Percentiles rank a stretch among this genome's conserved stretches.
Evolutionary conservation across 108 stramenopile species (phyloP).

Genomic region (Pseudonitzschia multiseries): DNA sequence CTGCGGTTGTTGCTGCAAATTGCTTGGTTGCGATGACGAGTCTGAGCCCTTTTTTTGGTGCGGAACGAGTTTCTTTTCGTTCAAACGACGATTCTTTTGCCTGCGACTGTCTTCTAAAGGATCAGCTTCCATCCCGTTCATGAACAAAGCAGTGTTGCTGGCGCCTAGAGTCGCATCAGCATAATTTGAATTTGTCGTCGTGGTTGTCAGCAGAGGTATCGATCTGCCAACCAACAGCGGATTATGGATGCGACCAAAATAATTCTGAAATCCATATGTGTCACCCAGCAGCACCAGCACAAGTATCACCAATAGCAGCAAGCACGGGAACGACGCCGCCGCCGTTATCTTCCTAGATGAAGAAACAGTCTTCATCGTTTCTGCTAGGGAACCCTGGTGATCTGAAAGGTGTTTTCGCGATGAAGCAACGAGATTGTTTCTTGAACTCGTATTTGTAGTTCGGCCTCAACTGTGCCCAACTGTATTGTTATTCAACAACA

Average conservation of each 20-base stretch:
- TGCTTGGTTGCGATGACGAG: not conserved
- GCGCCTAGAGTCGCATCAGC: not conserved
- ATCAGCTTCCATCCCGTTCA: not conserved
- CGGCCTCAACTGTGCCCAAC: no score
- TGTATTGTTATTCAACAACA: no score
- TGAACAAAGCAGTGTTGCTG: slow-evolving; percentile 1
- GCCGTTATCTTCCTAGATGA: not conserved
- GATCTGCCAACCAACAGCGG: not conserved
- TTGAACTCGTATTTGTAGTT: no score
- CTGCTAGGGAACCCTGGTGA: no score
- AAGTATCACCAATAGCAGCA: not conserved
- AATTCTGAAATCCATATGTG: slow-evolving; percentile 8
- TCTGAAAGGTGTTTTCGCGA: no score
- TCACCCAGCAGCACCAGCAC: not conserved
- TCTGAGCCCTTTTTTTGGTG: not conserved
- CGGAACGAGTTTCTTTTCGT: not conserved
- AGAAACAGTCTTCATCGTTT: not conserved
- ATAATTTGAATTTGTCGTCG: not conserved
- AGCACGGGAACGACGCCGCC: not conserved
- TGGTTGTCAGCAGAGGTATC: not conserved
- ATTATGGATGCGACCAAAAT: not conserved
- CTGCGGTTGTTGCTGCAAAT: not conserved
- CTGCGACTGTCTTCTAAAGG: slow-evolving; percentile 10
- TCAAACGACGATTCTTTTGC: not conserved
- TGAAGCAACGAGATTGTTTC: no score